Evolutionary conservation across 495 filamentous ascomycete species (phyloP).

Genomic region (Penicillium canescens): DNA sequence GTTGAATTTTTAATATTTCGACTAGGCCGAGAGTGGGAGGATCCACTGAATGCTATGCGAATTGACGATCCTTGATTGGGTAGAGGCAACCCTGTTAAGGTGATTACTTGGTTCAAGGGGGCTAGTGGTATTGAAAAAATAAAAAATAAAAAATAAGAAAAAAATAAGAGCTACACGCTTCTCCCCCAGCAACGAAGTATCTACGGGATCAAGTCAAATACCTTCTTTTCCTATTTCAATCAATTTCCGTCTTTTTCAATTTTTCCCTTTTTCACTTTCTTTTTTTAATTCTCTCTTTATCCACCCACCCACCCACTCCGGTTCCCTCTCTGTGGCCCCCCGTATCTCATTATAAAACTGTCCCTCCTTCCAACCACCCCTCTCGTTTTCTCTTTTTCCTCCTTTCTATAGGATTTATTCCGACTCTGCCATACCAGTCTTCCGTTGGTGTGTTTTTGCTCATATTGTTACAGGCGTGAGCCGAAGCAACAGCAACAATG

Average conservation of each 20-base stretch:
- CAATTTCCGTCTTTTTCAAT: constrained; percentile 8
- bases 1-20: background rate
- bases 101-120: constrained; percentile 10
- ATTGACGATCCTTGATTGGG: constrained; percentile 5
- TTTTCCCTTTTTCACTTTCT: background rate
- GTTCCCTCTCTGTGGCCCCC: constrained; percentile 26
- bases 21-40: background rate
- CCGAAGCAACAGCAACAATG: constrained; percentile 48
- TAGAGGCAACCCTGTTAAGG: constrained; percentile 2
- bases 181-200: constrained; percentile 16
- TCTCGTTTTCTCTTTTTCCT: constrained; percentile 23
- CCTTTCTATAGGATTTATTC: constrained; percentile 41
- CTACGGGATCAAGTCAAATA: constrained; percentile 8
- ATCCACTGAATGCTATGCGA: constrained; percentile 3
- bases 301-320: constrained; percentile 30
- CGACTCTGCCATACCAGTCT: constrained; percentile 47
- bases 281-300: constrained; percentile 20
- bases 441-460: constrained; percentile 41
- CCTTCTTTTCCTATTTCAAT: constrained; percentile 12
- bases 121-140: constrained; percentile 9
- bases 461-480: constrained; percentile 48
- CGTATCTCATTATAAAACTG: constrained; percentile 34
- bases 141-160: background rate
- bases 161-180: constrained; percentile 3
- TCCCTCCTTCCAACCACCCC: constrained; percentile 27